phyloP scores from a whole-genome alignment of 371 early-diverging fungal species.

The Fennellomyces sp. region DNA sequence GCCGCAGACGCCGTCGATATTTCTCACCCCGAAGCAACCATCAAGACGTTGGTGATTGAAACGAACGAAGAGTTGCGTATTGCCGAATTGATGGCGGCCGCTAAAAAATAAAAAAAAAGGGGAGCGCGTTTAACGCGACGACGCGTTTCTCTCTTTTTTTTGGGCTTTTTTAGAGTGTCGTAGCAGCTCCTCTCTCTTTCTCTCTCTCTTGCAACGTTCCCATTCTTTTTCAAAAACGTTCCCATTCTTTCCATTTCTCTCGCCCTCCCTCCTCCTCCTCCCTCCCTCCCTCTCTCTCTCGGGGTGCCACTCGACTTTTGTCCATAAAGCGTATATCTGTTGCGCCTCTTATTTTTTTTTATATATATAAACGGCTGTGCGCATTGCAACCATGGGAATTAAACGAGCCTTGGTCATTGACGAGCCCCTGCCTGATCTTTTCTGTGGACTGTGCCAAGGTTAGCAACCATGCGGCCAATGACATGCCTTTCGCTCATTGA shows the following conservation, averaged over 20 bases:
- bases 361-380: no score
- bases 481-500: neutral
- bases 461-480: neutral
- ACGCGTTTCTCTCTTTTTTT: neutral
- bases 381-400: constrained; percentile 9
- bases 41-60: constrained; percentile 31
- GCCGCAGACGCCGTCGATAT: constrained; percentile 21
- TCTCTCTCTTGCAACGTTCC: neutral
- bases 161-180: neutral
- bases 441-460: constrained; percentile 54
- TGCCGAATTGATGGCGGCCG: constrained; percentile 17
- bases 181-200: neutral
- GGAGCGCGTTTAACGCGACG: neutral
- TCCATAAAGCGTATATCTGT: no score
- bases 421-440: constrained; percentile 44
- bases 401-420: constrained; percentile 39
- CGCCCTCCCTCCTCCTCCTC: neutral
- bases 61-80: constrained; percentile 49
- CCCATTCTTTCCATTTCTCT: neutral
- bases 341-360: no score
- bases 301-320: no score
- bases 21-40: neutral
- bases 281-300: neutral
- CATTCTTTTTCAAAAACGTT: neutral
- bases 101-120: neutral